Evolutionary conservation across 106 monocot genomes (phyloP).

Genomic region (Allium fistulosum): DNA sequence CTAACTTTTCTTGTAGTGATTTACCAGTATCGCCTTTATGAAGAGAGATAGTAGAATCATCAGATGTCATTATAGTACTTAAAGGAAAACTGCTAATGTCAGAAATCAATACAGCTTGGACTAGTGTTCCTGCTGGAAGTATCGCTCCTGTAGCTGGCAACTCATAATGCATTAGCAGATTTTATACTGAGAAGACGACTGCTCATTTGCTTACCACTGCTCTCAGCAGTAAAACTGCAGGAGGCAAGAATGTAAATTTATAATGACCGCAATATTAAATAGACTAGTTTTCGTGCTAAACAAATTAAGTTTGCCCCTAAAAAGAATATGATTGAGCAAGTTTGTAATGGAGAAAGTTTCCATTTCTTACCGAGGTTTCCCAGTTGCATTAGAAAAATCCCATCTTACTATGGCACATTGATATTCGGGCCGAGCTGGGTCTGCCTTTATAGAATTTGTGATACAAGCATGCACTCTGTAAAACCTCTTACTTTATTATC

Average conservation of each 20-base stretch:
- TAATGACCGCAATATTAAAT: too few species aligned
- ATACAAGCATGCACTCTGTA: constrained; percentile 59
- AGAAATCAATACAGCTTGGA: constrained; percentile 74
- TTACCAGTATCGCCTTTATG: constrained; percentile 1
- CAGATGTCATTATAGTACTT: too few species aligned
- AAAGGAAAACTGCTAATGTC: constrained; percentile 43
- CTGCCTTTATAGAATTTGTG: constrained; percentile 44
- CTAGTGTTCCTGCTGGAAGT: constrained; percentile 57
- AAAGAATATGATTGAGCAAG: too few species aligned
- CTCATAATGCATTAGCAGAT: too few species aligned
- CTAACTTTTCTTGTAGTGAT: too few species aligned
- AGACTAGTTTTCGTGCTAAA: too few species aligned
- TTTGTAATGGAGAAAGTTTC: too few species aligned
- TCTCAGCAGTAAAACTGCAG: too few species aligned
- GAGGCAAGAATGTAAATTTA: constrained; percentile 89
- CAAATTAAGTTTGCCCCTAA: too few species aligned
- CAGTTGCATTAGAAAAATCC: constrained; percentile 61
- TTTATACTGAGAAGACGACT: too few species aligned
- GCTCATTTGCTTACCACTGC: too few species aligned
- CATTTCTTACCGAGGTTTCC: constrained; percentile 51
- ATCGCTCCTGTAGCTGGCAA: constrained; percentile 46
- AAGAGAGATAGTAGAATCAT: background rate
- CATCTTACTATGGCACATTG: constrained; percentile 77
- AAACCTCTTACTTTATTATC: too few species aligned
- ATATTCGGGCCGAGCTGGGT: constrained; percentile 55